These are phyloP conservation scores for Fusarium keratoplasticum DNA, from an alignment of 2,329 filamentous ascomycete genomes.

Conservation along the genomic window DNA sequence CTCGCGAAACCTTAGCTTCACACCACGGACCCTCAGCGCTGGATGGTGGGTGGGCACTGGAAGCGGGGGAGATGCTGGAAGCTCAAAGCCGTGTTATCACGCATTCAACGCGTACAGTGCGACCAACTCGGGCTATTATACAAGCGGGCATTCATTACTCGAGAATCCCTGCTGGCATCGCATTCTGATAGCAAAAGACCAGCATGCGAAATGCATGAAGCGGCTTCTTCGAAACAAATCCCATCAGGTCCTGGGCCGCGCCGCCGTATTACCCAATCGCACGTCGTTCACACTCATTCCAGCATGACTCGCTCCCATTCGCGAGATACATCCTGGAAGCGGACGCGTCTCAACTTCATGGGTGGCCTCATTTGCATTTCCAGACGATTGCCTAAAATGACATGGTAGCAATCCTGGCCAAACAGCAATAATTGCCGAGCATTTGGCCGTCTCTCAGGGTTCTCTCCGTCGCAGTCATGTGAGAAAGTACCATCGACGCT, in stretches of 20 bases:
- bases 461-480: background rate
- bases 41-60: conserved; percentile 6
- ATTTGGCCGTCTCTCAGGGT: background rate
- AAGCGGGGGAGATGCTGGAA: conserved; percentile 31
- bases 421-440: background rate
- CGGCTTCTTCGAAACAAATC: conserved; percentile 23
- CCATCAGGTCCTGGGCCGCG: conserved; percentile 21
- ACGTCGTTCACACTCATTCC: conserved; percentile 13
- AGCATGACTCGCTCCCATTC: conserved; percentile 6
- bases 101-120: conserved; percentile 33
- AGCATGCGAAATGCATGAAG: conserved; percentile 30
- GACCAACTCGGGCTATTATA: background rate
- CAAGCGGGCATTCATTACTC: background rate
- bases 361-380: background rate
- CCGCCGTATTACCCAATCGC: conserved; percentile 24
- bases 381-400: background rate
- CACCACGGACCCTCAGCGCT: conserved; percentile 6
- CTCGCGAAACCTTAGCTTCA: conserved; percentile 28
- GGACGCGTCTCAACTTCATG: conserved; percentile 20
- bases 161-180: conserved; percentile 22
- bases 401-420: background rate
- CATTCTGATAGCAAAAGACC: conserved; percentile 20
- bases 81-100: background rate
- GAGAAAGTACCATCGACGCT: background rate
- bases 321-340: background rate